Evolutionary conservation across 768 basidiomycete genomes (phyloP).

Genomic region (Pleurotus giganteus): DNA sequence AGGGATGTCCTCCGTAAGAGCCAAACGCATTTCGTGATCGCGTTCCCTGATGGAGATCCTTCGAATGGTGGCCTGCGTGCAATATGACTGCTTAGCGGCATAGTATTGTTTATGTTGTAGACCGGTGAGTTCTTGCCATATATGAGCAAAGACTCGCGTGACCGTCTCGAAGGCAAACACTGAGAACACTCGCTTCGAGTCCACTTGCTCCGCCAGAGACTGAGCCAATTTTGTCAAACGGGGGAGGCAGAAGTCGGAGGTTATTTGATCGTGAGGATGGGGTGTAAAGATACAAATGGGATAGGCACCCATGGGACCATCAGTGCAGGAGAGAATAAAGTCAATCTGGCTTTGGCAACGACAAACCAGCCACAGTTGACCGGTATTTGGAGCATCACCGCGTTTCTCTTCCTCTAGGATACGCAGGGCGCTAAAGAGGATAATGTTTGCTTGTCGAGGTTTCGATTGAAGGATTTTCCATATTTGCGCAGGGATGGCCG

Average conservation of each 20-base stretch:
- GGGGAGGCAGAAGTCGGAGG: slow-evolving; percentile 20
- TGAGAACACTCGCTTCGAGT: slow-evolving; percentile 40
- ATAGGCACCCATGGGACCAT: slow-evolving; percentile 39
- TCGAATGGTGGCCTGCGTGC: slow-evolving; percentile 33
- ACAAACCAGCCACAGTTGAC: slow-evolving; percentile 33
- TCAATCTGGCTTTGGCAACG: slow-evolving; percentile 26
- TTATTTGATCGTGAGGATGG: slow-evolving; percentile 31
- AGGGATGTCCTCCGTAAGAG: slow-evolving; percentile 11
- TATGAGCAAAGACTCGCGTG: slow-evolving; percentile 32
- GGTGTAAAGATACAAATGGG: slow-evolving; percentile 49
- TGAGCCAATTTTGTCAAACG: slow-evolving; percentile 32
- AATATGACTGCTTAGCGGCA: slow-evolving; percentile 39
- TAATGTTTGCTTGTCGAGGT: slow-evolving; percentile 26
- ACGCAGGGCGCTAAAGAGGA: slow-evolving; percentile 18
- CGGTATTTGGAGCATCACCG: not conserved
- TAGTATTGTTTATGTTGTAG: slow-evolving; percentile 38
- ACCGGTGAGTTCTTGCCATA: slow-evolving; percentile 33
- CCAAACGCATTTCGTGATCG: slow-evolving; percentile 12
- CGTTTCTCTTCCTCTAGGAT: not conserved
- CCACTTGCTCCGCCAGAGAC: slow-evolving; percentile 28
- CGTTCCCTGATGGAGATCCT: slow-evolving; percentile 20
- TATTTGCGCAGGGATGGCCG: slow-evolving; percentile 26
- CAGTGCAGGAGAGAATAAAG: slow-evolving; percentile 48
- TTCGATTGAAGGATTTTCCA: slow-evolving; percentile 26
- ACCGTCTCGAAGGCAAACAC: slow-evolving; percentile 42